phyloP scores from a whole-genome alignment of 2,329 filamentous ascomycete species.

The Mollisia scopiformis region DNA sequence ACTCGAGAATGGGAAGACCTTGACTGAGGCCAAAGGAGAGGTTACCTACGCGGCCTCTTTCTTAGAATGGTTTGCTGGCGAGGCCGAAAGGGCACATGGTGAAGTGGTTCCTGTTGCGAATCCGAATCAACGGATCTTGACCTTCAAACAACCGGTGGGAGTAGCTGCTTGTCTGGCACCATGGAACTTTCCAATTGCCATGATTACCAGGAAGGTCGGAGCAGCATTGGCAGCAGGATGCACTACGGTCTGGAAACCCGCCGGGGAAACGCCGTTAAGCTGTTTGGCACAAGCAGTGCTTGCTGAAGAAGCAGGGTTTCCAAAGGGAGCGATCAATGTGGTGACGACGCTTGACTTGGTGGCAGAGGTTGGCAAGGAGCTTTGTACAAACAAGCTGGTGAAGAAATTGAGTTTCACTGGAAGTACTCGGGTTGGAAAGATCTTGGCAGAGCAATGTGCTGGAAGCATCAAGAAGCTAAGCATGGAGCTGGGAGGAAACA shows the following conservation, averaged over 20 bases:
- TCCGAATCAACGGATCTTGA: constrained; percentile 17
- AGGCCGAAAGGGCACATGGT: constrained; percentile 21
- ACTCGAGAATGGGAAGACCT: constrained; percentile 71
- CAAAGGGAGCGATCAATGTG: constrained; percentile 73
- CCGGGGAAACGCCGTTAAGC: constrained; percentile 75
- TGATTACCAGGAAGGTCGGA: constrained; percentile 50
- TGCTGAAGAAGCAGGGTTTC: constrained; percentile 74
- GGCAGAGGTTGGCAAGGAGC: constrained; percentile 47
- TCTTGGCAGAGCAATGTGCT: constrained; percentile 39
- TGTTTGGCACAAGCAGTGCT: constrained; percentile 79
- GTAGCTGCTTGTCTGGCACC: constrained; percentile 25
- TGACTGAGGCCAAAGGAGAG: constrained; percentile 62
- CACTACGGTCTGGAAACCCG: constrained; percentile 85
- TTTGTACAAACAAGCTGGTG: constrained; percentile 42
- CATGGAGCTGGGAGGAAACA: constrained; percentile 79
- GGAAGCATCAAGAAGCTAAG: constrained; percentile 44
- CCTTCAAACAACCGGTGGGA: constrained; percentile 25
- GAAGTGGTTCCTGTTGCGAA: constrained; percentile 15
- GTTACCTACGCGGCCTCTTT: constrained; percentile 61
- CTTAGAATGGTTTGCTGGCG: constrained; percentile 66
- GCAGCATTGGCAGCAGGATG: constrained; percentile 82
- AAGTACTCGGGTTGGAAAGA: constrained; percentile 47
- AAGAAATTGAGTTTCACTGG: constrained; percentile 67
- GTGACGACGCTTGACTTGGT: constrained; percentile 46
- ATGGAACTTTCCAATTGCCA: constrained; percentile 57